A percentile compares a stretch with the other conserved stretches of the same genome.
Conservation (phyloP, 805 yeast species). For the Lipomyces orientalis region DNA sequence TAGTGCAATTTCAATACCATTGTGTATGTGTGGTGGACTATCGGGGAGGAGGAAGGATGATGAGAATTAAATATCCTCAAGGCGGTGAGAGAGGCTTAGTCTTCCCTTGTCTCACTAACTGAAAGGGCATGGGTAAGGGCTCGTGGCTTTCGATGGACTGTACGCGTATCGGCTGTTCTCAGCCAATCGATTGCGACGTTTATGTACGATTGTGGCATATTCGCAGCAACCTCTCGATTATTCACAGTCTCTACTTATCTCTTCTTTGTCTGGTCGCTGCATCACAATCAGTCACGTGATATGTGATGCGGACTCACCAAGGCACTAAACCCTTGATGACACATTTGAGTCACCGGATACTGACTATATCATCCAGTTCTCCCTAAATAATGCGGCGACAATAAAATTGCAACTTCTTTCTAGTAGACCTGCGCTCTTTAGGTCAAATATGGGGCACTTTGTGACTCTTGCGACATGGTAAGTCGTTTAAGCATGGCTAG, state of each 20-base stretch:
- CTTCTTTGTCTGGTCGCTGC: no score
- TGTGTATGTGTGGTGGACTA: constrained; percentile 14
- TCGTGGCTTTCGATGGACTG: not conserved
- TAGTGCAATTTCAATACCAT: constrained; percentile 22
- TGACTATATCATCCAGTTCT: no score
- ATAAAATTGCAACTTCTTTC: not conserved
- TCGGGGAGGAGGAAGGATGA: constrained; percentile 6
- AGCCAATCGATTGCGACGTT: constrained; percentile 30
- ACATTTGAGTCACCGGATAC: no score
- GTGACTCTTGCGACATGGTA: constrained; percentile 38
- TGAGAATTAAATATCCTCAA: not conserved
- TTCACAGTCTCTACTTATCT: not conserved
- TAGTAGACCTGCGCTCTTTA: not conserved
- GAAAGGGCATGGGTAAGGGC: constrained; percentile 8
- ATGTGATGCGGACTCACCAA: not conserved
- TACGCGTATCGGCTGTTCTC: constrained; percentile 27
- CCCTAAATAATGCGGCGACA: no score
- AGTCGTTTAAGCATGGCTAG: not conserved
- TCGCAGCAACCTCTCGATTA: not conserved
- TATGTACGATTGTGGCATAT: constrained; percentile 14
- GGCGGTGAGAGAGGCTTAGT: not conserved
- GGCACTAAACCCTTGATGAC: not conserved
- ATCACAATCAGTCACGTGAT: constrained; percentile 9
- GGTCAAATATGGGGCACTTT: constrained; percentile 32
- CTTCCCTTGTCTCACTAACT: not conserved